These are phyloP conservation scores for Aquilaria sinensis DNA, from an alignment of 345 rosid species.

Conservation along the genomic window DNA sequence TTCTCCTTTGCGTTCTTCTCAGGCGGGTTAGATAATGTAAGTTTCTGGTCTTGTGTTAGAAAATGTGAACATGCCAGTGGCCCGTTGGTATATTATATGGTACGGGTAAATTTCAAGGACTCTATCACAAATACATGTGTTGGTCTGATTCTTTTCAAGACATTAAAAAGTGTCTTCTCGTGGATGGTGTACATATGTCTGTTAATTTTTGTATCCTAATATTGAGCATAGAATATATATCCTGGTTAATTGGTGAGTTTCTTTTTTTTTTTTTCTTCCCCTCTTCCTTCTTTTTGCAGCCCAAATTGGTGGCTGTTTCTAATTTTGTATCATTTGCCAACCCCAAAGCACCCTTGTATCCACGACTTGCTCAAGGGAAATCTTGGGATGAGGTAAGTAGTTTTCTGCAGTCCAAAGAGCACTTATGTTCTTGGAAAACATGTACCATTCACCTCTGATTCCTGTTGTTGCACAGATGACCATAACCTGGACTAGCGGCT, in stretches of 20 bases:
- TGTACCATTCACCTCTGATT: constrained; percentile 2
- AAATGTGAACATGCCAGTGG: too few relatives aligned
- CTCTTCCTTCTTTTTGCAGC: constrained; percentile 37
- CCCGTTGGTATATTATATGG: too few relatives aligned
- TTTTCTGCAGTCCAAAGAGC: not conserved
- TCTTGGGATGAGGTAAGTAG: constrained; percentile 82
- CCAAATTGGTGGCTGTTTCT: constrained; percentile 68
- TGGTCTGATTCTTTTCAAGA: too few relatives aligned
- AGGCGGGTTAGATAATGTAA: constrained; percentile 54
- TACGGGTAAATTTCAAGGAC: too few relatives aligned
- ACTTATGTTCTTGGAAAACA: too few relatives aligned
- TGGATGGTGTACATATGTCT: not conserved
- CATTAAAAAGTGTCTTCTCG: too few relatives aligned
- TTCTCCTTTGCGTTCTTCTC: constrained; percentile 79
- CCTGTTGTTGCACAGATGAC: constrained; percentile 58
- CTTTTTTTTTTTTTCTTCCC: too few relatives aligned
- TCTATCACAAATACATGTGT: too few relatives aligned
- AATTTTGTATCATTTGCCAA: constrained; percentile 49
- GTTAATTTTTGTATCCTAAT: not conserved
- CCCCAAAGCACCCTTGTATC: constrained; percentile 88
- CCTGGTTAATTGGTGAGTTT: too few relatives aligned
- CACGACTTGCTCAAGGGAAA: constrained; percentile 91
- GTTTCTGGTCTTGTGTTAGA: constrained; percentile 8
- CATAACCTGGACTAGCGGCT: constrained; percentile 97
- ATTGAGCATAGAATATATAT: not conserved